A percentile compares a stretch with the other conserved stretches of the same genome.
Evolutionary conservation across 345 rosid genomes (phyloP).

Genomic region (Aurinia saxatilis): DNA sequence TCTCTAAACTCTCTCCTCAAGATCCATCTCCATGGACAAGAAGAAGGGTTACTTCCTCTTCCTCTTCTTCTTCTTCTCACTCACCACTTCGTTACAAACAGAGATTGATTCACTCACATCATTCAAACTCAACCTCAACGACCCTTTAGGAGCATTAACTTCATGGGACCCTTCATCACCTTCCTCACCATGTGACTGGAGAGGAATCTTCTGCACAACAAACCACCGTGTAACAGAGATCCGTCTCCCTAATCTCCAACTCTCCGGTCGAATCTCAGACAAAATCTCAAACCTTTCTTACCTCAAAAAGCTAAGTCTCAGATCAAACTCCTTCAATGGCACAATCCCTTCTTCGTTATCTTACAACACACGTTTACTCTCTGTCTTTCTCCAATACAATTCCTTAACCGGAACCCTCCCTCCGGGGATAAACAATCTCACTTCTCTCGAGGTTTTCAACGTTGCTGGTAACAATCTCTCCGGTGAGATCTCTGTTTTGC

Average conservation of each 20-base stretch:
- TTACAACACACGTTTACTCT: slow-evolving; percentile 58
- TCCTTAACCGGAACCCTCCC: slow-evolving; percentile 80
- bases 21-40: slow-evolving; percentile 12
- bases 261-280: slow-evolving; percentile 51
- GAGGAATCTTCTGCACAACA: slow-evolving; percentile 52
- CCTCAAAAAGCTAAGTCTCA: slow-evolving; percentile 40
- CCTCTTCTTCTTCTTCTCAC: not conserved
- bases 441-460: slow-evolving; percentile 48
- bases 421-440: slow-evolving; percentile 44
- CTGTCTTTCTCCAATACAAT: slow-evolving; percentile 80
- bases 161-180: slow-evolving; percentile 76
- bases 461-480: slow-evolving; percentile 67
- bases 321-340: slow-evolving; percentile 71
- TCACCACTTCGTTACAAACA: too few species aligned
- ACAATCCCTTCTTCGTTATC: slow-evolving; percentile 65
- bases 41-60: not conserved
- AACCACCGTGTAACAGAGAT: slow-evolving; percentile 55
- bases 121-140: slow-evolving; percentile 63
- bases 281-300: too few species aligned
- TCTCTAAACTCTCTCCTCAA: slow-evolving; percentile 1
- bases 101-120: slow-evolving; percentile 65
- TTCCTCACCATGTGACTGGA: slow-evolving; percentile 92
- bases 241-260: slow-evolving; percentile 71
- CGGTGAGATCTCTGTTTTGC: slow-evolving; percentile 53
- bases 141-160: slow-evolving; percentile 62